Evolutionary conservation across 2,329 filamentous ascomycete species (phyloP).

Genomic region (Thelonectria discophora): DNA sequence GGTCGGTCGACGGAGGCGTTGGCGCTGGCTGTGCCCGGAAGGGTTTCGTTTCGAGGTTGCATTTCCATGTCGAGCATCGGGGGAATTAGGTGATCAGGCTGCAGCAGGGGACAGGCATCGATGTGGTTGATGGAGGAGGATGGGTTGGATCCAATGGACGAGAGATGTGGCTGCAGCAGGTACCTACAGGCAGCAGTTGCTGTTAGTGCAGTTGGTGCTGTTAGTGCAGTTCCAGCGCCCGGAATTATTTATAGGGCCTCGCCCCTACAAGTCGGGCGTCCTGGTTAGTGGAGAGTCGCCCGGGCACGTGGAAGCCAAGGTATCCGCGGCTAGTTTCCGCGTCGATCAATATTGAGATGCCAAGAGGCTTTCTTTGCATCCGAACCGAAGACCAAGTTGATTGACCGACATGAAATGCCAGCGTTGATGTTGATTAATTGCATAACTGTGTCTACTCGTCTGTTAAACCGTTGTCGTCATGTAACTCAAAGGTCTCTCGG

Average conservation of each 20-base stretch:
- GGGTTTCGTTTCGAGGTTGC: background rate
- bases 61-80: background rate
- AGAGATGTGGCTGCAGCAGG: no score
- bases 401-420: no score
- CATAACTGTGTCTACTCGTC: no score
- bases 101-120: background rate
- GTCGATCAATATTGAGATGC: background rate
- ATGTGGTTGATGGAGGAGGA: background rate
- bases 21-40: slow-evolving; percentile 1
- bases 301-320: background rate
- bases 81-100: no score
- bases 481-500: background rate
- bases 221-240: no score
- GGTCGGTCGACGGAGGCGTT: background rate
- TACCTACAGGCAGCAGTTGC: no score
- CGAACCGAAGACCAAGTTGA: no score
- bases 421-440: no score
- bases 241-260: no score
- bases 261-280: slow-evolving; percentile 6
- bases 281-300: background rate
- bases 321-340: slow-evolving; percentile 5
- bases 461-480: background rate
- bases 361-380: no score
- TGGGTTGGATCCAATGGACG: background rate
- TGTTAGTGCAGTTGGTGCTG: no score